Conservation (phyloP, 306 rosid genomes). For the Dalbergia cochinchinensis region DNA sequence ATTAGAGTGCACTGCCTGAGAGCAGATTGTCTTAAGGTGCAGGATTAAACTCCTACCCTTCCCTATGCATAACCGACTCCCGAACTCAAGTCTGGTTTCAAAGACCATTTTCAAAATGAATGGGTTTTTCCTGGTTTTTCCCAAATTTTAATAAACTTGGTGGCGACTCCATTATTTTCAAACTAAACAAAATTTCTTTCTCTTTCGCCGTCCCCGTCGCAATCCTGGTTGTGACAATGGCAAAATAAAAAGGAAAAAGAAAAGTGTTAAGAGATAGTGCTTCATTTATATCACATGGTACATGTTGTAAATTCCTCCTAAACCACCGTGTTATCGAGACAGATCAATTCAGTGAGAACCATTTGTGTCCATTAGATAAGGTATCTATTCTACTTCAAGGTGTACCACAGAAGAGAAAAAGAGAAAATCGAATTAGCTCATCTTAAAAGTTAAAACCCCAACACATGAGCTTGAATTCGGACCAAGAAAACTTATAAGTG, state of each 20-base stretch:
- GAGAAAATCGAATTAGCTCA: background rate
- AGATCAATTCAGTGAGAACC: constrained; percentile 4
- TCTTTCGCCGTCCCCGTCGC: too few relatives aligned
- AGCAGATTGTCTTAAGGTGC: too few relatives aligned
- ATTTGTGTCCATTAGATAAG: constrained; percentile 27
- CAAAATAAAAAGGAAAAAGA: background rate
- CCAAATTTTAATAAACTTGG: too few relatives aligned
- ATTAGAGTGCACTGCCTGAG: too few relatives aligned
- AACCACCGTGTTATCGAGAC: constrained; percentile 22
- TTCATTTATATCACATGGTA: constrained; percentile 46
- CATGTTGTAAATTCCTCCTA: constrained; percentile 45
- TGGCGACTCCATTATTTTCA: too few relatives aligned
- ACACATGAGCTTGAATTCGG: background rate
- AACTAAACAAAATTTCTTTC: too few relatives aligned
- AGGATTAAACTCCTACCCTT: too few relatives aligned
- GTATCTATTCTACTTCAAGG: constrained; percentile 22
- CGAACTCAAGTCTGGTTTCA: too few relatives aligned
- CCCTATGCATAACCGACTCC: too few relatives aligned
- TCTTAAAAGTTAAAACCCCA: constrained; percentile 13
- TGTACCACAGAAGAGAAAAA: constrained; percentile 4
- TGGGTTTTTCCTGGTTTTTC: too few relatives aligned
- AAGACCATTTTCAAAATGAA: too few relatives aligned
- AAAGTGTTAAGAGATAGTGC: constrained; percentile 8
- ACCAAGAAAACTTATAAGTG: background rate
- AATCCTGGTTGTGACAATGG: too few relatives aligned